Base-by-base conservation (phyloP, 192 early-diverging fungal species). In the Endogone sp. region DNA sequence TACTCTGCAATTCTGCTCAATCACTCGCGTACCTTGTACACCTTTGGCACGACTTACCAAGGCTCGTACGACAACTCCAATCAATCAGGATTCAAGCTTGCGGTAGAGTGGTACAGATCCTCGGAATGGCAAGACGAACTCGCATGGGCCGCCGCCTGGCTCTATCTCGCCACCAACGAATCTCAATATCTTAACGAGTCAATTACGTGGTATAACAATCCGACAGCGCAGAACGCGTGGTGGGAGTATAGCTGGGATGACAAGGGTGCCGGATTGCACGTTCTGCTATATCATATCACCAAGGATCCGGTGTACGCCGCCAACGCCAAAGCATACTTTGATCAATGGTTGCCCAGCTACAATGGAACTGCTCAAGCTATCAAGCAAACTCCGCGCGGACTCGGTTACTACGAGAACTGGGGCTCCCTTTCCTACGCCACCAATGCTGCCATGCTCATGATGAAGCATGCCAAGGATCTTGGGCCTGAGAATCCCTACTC, bases 131-230 rank as follows among this genome's bases (percentile, higher is more conserved):
- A 74, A 25, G 85, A 88, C 68, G 86, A 88, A 64, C 29, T 88
- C 0, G 82, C 84, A 2, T 87, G 79, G 82, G 78, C 71, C 26
- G 82, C 84, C 9, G 80, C 79, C 3, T 88, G 85, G 85, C 70
- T 88, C 56, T 84, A 83, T 73, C 74, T 69, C 29, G 75, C 83
- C 31, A 86, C 86, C 11, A 76, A 73, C 28, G 68, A 85, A 3
- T 3, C 63, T 2, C 37, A 55, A 21, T 88, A 82, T 59, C 64
- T 82, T 16, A 63, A 81, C 11, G 74, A 77, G 6, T 84, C 85
- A 2, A 64, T 66, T 58, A 75, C 70, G 20, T 85, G 76, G 55
- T 77, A 79, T 55, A 30, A 61, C 0, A 60, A 24, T 16, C 44
- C 56, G 6, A 28, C 31, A 0, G 22, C 24, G 8, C 59, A 60